These are phyloP conservation scores for Microsporum audouinii DNA, from an alignment of 2,329 filamentous ascomycete genomes.

Conservation along the genomic window DNA sequence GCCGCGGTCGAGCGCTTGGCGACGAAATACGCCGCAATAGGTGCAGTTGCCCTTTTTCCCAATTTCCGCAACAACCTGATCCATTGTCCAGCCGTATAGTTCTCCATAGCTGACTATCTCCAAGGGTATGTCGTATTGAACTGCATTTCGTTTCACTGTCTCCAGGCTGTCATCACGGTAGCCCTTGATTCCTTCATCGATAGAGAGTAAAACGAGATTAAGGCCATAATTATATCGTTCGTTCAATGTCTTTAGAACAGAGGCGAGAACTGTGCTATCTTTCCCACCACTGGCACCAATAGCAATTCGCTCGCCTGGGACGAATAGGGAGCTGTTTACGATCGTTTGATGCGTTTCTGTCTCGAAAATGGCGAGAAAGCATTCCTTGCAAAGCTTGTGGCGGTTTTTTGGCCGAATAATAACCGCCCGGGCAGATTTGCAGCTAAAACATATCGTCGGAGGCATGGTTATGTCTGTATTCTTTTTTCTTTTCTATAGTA, in stretches of 20 bases:
- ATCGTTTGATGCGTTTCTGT: slow-evolving; percentile 92
- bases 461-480: slow-evolving; percentile 48
- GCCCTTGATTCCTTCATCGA: slow-evolving; percentile 94
- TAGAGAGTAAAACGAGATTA: slow-evolving; percentile 73
- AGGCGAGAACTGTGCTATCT: slow-evolving; percentile 91
- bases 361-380: slow-evolving; percentile 82
- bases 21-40: slow-evolving; percentile 90
- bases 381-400: slow-evolving; percentile 79
- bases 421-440: slow-evolving; percentile 64
- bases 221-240: slow-evolving; percentile 78
- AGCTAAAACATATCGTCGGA: slow-evolving; percentile 63
- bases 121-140: slow-evolving; percentile 81
- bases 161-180: slow-evolving; percentile 94
- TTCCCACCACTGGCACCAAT: slow-evolving; percentile 96
- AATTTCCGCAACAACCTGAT: slow-evolving; percentile 90
- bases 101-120: slow-evolving; percentile 89
- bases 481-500: background rate
- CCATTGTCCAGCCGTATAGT: slow-evolving; percentile 98
- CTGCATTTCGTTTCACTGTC: slow-evolving; percentile 87
- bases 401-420: slow-evolving; percentile 93
- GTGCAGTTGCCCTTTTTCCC: slow-evolving; percentile 99
- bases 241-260: slow-evolving; percentile 87
- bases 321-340: slow-evolving; percentile 66
- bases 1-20: slow-evolving; percentile 86
- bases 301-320: slow-evolving; percentile 71